phyloP scores from a whole-genome alignment of 2,329 filamentous ascomycete genomes.

The Cercospora sesami region DNA sequence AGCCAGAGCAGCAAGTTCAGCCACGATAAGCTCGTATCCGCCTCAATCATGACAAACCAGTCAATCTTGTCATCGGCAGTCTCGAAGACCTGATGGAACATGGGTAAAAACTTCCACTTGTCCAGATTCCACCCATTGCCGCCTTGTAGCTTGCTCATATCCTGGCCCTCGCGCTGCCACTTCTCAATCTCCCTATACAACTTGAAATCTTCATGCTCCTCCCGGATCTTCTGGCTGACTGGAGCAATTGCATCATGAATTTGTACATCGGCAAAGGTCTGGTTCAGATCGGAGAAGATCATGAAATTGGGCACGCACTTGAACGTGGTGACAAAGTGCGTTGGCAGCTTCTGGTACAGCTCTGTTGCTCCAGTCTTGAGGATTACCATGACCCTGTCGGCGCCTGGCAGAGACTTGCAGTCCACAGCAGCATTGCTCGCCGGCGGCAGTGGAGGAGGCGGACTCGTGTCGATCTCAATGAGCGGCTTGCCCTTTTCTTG shows the following conservation, averaged over 20 bases:
- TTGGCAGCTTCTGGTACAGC: constrained; percentile 56
- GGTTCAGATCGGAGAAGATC: constrained; percentile 55
- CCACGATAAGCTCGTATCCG: constrained; percentile 55
- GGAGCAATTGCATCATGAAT: constrained; percentile 39
- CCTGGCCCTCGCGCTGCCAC: constrained; percentile 37
- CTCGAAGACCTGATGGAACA: constrained; percentile 54
- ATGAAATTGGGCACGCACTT: constrained; percentile 49
- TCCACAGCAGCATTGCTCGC: constrained; percentile 6
- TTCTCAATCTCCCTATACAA: constrained; percentile 38
- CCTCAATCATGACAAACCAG: constrained; percentile 60
- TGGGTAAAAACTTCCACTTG: constrained; percentile 60
- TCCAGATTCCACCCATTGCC: constrained; percentile 55
- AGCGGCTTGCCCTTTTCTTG: background rate
- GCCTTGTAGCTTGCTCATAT: constrained; percentile 36
- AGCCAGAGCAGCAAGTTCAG: constrained; percentile 52
- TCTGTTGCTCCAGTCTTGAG: constrained; percentile 63
- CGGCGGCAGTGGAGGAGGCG: constrained; percentile 9
- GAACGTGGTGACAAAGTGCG: constrained; percentile 57
- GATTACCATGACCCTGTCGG: constrained; percentile 57
- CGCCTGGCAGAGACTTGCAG: constrained; percentile 34
- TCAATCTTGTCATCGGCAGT: constrained; percentile 48
- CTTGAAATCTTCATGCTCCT: constrained; percentile 39
- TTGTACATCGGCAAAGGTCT: constrained; percentile 46
- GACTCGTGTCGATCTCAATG: constrained; percentile 3
- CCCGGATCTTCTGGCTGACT: constrained; percentile 32